phyloP scores from a whole-genome alignment of 371 early-diverging fungal genomes.

The Mucor racemosus region DNA sequence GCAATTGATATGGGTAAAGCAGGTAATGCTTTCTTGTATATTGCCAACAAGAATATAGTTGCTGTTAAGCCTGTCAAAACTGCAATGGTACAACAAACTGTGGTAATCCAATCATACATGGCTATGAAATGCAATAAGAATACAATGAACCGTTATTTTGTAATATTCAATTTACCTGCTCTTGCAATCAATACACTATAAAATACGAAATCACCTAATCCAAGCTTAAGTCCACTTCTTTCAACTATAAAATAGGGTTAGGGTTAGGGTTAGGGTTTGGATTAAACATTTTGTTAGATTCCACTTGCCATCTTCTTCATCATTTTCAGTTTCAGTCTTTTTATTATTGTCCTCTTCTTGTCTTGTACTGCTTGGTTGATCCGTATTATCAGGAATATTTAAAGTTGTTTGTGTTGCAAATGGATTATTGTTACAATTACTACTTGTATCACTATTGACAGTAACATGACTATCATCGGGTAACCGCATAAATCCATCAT shows the following conservation, averaged over 20 bases:
- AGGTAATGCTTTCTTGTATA: constrained; percentile 83
- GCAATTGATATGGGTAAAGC: constrained; percentile 89
- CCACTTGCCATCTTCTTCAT: constrained; percentile 59
- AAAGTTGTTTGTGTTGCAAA: constrained; percentile 2
- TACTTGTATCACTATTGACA: not conserved
- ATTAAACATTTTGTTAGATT: not conserved
- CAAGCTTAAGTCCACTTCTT: constrained; percentile 77
- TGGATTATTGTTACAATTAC: not conserved
- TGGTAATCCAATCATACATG: constrained; percentile 88
- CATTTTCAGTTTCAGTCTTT: constrained; percentile 21
- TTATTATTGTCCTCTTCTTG: not conserved
- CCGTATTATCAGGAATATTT: not conserved
- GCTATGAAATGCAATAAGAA: constrained; percentile 43
- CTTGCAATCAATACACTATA: constrained; percentile 84
- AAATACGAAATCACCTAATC: constrained; percentile 91
- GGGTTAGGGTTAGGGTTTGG: not conserved
- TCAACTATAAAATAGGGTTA: constrained; percentile 41
- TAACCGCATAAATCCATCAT: constrained; percentile 35
- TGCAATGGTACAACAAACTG: constrained; percentile 77
- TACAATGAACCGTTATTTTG: too few species aligned
- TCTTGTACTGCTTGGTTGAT: constrained; percentile 4
- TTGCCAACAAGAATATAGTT: constrained; percentile 84
- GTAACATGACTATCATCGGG: constrained; percentile 29
- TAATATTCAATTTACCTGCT: constrained; percentile 59
- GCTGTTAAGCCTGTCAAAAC: constrained; percentile 83